phyloP scores from a whole-genome alignment of 495 filamentous ascomycete genomes.

The Talaromyces ruber region DNA sequence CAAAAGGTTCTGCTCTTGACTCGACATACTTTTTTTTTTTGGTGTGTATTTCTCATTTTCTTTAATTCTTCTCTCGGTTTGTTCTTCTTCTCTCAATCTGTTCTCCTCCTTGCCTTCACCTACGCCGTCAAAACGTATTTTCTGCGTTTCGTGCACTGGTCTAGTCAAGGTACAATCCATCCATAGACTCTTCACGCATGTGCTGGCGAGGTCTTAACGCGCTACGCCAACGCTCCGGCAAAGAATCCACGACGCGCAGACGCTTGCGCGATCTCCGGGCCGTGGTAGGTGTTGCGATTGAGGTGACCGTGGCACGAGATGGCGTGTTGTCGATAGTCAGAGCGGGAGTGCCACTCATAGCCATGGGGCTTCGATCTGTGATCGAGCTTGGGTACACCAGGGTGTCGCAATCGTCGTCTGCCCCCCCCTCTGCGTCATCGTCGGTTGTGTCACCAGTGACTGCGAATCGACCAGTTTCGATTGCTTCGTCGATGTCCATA shows the following conservation, averaged over 20 bases:
- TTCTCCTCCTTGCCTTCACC: not conserved
- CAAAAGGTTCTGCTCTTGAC: not conserved
- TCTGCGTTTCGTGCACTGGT: not conserved
- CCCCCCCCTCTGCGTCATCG: not conserved
- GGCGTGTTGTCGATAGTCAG: not conserved
- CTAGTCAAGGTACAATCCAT: not conserved
- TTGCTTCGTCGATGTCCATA: not conserved
- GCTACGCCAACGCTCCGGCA: not conserved
- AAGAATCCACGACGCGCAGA: not conserved
- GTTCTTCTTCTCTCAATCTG: not conserved
- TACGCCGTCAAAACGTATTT: not conserved
- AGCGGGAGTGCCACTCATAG: not conserved
- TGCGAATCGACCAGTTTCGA: not conserved
- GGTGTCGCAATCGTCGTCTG: not conserved
- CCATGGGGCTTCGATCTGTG: not conserved
- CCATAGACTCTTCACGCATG: not conserved
- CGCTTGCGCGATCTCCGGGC: not conserved
- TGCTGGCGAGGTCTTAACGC: not conserved
- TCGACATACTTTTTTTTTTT: not conserved
- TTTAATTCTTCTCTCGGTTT: not conserved
- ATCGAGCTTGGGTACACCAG: not conserved
- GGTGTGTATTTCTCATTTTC: not conserved
- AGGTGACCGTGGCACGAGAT: not conserved
- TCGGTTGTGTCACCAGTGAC: not conserved
- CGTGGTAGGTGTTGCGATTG: not conserved